These are phyloP conservation scores for Penicillium goetzii DNA, from an alignment of 495 filamentous ascomycete genomes.

Conservation along the genomic window DNA sequence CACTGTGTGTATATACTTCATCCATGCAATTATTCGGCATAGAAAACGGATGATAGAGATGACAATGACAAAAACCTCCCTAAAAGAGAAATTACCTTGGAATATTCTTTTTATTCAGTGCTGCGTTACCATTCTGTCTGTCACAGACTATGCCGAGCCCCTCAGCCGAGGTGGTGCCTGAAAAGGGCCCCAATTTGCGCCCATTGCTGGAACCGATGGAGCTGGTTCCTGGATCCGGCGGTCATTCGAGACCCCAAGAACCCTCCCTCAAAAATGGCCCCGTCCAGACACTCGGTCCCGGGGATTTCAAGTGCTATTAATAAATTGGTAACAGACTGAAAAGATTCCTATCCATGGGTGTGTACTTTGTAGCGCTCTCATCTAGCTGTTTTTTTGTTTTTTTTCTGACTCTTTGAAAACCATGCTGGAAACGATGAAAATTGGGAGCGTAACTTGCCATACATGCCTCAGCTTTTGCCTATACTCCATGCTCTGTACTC, in stretches of 20 bases:
- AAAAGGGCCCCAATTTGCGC: neutral
- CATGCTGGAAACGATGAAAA: neutral
- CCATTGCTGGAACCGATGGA: constrained; percentile 12
- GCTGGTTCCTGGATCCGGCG: constrained; percentile 7
- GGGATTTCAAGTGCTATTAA: neutral
- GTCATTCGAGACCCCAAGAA: constrained; percentile 6
- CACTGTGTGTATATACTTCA: neutral
- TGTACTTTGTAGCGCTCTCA: neutral
- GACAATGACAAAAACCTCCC: too few species aligned
- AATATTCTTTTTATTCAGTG: neutral
- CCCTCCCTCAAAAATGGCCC: constrained; percentile 5
- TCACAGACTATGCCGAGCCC: neutral
- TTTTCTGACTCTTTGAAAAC: neutral
- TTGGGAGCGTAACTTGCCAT: neutral
- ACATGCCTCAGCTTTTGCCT: neutral
- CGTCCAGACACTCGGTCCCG: constrained; percentile 6
- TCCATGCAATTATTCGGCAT: too few species aligned
- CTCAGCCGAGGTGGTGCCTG: constrained; percentile 4
- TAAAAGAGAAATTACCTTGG: too few species aligned
- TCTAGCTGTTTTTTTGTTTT: too few species aligned
- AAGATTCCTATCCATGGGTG: neutral
- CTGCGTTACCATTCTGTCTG: neutral
- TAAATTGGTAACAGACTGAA: neutral
- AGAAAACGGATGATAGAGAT: too few species aligned
- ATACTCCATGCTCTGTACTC: neutral